Evolutionary conservation across 371 early-diverging fungal species (phyloP).

Genomic region (Globomyces sp.): DNA sequence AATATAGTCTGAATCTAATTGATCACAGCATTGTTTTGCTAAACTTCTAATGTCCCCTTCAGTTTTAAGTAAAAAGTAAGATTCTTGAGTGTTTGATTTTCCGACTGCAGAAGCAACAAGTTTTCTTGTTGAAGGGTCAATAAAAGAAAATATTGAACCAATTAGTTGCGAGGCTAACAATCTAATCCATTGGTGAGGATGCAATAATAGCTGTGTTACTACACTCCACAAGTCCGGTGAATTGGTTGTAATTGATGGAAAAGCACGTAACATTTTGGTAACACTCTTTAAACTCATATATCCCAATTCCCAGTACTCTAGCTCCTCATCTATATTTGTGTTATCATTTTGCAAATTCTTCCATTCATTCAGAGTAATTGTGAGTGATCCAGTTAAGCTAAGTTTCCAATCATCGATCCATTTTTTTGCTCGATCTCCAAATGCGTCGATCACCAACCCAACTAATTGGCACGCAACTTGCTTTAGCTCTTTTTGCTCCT

Average conservation of each 20-base stretch:
- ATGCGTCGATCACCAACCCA: conserved; percentile 76
- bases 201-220: conserved; percentile 57
- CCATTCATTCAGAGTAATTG: conserved; percentile 5
- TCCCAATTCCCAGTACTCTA: conserved; percentile 17
- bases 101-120: not conserved
- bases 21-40: conserved; percentile 62
- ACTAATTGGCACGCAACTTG: conserved; percentile 76
- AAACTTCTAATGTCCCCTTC: conserved; percentile 54
- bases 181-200: conserved; percentile 92
- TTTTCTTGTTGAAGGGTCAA: conserved; percentile 48
- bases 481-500: conserved; percentile 28
- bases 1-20: conserved; percentile 61
- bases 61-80: conserved; percentile 42
- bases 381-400: not conserved
- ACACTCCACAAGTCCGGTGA: conserved; percentile 49
- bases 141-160: conserved; percentile 71
- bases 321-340: not conserved
- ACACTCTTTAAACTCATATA: conserved; percentile 9
- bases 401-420: conserved; percentile 36
- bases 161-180: conserved; percentile 66
- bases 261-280: conserved; percentile 9
- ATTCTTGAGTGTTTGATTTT: conserved; percentile 4
- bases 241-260: conserved; percentile 4
- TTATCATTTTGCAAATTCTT: not conserved
- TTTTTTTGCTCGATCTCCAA: conserved; percentile 48